Conservation (phyloP, 257 asterid genomes). For the Cordia subcordata region DNA sequence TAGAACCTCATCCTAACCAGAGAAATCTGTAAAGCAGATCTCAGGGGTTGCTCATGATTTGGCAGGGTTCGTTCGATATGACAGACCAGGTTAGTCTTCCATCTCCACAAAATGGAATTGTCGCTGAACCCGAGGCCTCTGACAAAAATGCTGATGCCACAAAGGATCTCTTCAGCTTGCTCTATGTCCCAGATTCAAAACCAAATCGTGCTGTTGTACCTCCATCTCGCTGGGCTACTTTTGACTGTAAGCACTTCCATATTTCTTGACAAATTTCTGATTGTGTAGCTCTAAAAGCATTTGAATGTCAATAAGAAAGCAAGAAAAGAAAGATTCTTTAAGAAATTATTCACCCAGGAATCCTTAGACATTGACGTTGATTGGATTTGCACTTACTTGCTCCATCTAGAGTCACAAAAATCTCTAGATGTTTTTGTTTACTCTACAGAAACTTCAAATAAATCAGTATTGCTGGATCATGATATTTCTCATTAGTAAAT, state of each 20-base stretch:
- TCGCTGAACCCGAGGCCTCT: constrained; percentile 17
- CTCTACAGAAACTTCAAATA: too few species aligned
- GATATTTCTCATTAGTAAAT: not conserved
- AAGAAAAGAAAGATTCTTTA: too few species aligned
- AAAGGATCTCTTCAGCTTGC: constrained; percentile 74
- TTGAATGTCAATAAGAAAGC: too few species aligned
- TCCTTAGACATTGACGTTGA: too few species aligned
- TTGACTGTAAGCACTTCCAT: constrained; percentile 52
- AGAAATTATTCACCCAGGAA: too few species aligned
- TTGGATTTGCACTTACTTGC: too few species aligned
- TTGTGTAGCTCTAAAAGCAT: not conserved
- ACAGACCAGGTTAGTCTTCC: constrained; percentile 20
- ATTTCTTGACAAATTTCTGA: not conserved
- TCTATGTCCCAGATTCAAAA: constrained; percentile 48
- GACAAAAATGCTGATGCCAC: constrained; percentile 30
- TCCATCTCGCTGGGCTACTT: constrained; percentile 95
- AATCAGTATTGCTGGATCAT: not conserved
- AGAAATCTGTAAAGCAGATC: constrained; percentile 2
- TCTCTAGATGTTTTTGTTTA: too few species aligned
- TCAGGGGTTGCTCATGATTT: constrained; percentile 2
- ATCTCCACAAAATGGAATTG: constrained; percentile 23
- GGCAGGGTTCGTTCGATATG: constrained; percentile 70
- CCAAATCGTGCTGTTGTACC: constrained; percentile 75
- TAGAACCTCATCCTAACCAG: not conserved
- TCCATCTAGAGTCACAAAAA: too few species aligned